Conservation (phyloP, 768 basidiomycete species). For the Lactarius evosmus region DNA sequence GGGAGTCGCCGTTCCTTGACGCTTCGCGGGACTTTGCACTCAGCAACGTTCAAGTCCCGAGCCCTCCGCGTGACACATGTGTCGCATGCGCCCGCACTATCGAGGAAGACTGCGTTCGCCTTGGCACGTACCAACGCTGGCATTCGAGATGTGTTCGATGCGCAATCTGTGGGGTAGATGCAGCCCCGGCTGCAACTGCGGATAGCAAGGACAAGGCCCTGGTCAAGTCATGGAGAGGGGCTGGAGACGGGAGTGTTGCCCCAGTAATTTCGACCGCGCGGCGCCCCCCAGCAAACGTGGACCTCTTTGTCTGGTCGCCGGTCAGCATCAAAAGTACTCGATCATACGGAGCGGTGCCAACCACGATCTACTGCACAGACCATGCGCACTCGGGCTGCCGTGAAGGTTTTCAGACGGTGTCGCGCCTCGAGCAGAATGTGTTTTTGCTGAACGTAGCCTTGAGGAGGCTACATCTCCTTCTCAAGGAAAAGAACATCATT, state of each 20-base stretch:
- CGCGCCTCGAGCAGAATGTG: slow-evolving; percentile 94
- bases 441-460: slow-evolving; percentile 95
- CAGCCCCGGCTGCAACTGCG: slow-evolving; percentile 51
- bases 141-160: slow-evolving; percentile 92
- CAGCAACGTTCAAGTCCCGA: slow-evolving; percentile 52
- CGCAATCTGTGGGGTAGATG: slow-evolving; percentile 70
- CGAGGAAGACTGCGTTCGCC: slow-evolving; percentile 93
- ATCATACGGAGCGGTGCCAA: slow-evolving; percentile 70
- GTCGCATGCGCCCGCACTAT: slow-evolving; percentile 84
- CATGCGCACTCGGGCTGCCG: slow-evolving; percentile 68
- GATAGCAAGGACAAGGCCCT: slow-evolving; percentile 53
- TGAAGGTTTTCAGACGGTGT: slow-evolving; percentile 84
- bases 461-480: slow-evolving; percentile 78
- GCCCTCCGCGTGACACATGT: slow-evolving; percentile 87
- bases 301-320: slow-evolving; percentile 72
- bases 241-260: slow-evolving; percentile 41
- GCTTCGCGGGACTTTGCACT: slow-evolving; percentile 45
- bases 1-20: slow-evolving; percentile 71
- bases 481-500: slow-evolving; percentile 87
- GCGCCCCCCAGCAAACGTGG: slow-evolving; percentile 78
- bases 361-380: slow-evolving; percentile 69
- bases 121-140: slow-evolving; percentile 96
- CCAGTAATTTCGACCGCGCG: slow-evolving; percentile 61
- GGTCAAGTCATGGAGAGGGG: slow-evolving; percentile 45
- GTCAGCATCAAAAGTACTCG: slow-evolving; percentile 62